Evolutionary conservation across 495 filamentous ascomycete genomes (phyloP).

Genomic region (Neurospora sp.): DNA sequence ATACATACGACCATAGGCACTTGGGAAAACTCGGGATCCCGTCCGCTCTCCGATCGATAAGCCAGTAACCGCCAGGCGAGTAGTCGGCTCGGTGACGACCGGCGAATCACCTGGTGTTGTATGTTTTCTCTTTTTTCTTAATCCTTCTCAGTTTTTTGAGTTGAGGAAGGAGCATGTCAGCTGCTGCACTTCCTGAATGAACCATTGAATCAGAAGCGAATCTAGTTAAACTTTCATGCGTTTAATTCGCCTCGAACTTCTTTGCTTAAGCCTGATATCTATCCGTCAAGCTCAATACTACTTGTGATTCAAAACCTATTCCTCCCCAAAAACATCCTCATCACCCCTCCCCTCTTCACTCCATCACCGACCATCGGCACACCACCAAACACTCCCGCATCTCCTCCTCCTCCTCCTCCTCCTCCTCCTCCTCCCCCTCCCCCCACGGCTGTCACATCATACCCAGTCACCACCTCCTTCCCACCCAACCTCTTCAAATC

Average conservation of each 20-base stretch:
- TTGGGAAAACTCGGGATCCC: constrained; percentile 37
- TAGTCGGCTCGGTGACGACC: background rate
- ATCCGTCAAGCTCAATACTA: background rate
- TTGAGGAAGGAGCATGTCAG: background rate
- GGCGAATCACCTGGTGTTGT: background rate
- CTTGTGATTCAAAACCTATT: background rate
- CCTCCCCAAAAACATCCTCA: constrained; percentile 12
- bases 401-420: background rate
- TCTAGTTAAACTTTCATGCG: background rate
- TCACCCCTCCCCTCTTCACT: background rate
- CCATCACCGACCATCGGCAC: background rate
- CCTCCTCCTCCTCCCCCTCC: background rate
- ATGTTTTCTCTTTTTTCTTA: background rate
- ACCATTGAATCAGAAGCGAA: background rate
- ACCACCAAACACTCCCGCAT: background rate
- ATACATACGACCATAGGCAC: background rate
- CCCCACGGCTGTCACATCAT: background rate
- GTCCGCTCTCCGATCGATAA: constrained; percentile 43
- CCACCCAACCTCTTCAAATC: constrained; percentile 20
- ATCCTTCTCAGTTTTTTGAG: background rate
- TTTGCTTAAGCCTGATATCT: background rate
- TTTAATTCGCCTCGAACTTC: background rate
- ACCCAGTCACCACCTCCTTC: background rate
- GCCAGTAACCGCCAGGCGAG: constrained; percentile 2
- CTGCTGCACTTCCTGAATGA: background rate